phyloP scores from a whole-genome alignment of 768 basidiomycete genomes.

The Glaciozyma martinii region DNA sequence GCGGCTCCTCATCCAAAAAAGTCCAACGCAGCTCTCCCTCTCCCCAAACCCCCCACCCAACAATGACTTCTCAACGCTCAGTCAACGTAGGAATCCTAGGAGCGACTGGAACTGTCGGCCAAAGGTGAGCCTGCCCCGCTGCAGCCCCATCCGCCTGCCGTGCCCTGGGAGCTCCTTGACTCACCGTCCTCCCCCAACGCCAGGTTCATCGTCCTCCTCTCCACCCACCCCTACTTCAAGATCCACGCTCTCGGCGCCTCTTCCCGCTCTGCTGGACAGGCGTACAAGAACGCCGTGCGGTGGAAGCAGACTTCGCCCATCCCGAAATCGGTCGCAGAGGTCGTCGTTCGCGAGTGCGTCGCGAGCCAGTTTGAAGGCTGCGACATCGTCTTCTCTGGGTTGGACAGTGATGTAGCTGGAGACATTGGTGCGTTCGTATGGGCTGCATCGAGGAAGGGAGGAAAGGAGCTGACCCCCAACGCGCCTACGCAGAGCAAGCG shows the following conservation, averaged over 20 bases:
- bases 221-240: conserved; percentile 80
- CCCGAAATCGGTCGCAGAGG: conserved; percentile 53
- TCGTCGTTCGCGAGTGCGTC: conserved; percentile 66
- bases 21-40: no score
- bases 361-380: conserved; percentile 71
- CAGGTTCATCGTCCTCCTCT: conserved; percentile 71
- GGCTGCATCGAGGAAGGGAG: neutral
- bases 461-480: neutral
- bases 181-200: conserved; percentile 1
- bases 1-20: no score
- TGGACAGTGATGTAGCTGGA: conserved; percentile 89
- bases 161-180: neutral
- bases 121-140: conserved; percentile 10
- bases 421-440: conserved; percentile 65
- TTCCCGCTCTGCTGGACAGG: conserved; percentile 71
- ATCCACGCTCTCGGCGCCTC: conserved; percentile 85
- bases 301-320: conserved; percentile 85
- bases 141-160: neutral
- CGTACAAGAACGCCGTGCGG: conserved; percentile 57
- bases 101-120: conserved; percentile 52
- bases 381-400: conserved; percentile 82
- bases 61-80: conserved; percentile 7
- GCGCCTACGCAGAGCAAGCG: conserved; percentile 59
- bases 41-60: no score
- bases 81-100: conserved; percentile 64